These are phyloP conservation scores for Pilaira anomala DNA, from an alignment of 192 early-diverging fungal species.

Conservation along the genomic window DNA sequence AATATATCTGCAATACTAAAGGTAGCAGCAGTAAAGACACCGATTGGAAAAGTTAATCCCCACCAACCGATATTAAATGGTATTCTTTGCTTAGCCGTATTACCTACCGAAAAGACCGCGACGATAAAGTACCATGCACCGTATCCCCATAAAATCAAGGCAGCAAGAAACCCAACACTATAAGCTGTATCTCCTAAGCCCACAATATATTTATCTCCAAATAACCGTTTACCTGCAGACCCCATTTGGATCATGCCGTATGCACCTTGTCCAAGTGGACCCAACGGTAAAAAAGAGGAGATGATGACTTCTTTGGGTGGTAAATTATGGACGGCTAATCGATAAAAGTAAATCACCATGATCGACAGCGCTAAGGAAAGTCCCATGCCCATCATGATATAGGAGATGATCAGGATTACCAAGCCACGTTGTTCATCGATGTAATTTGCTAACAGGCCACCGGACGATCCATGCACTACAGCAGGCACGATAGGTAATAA, in stretches of 20 bases:
- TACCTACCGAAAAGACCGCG: conserved; percentile 36
- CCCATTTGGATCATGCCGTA: conserved; percentile 50
- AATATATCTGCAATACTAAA: conserved; percentile 1
- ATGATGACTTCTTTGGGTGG: conserved; percentile 51
- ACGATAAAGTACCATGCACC: conserved; percentile 16
- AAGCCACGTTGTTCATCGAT: conserved; percentile 22
- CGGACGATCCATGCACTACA: conserved; percentile 44
- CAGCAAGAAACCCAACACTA: neutral
- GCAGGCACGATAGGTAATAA: conserved; percentile 50
- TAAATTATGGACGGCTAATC: conserved; percentile 38
- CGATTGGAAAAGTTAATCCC: conserved; percentile 54
- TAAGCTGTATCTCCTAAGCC: neutral
- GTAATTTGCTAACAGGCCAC: conserved; percentile 32
- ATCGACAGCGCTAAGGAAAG: conserved; percentile 42
- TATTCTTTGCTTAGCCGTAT: conserved; percentile 25
- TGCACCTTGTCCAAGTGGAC: conserved; percentile 39
- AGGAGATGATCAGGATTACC: conserved; percentile 39
- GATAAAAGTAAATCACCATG: conserved; percentile 43
- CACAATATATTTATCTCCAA: conserved; percentile 7
- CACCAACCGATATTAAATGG: conserved; percentile 58
- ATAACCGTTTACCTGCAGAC: conserved; percentile 16
- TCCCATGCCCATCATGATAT: conserved; percentile 48
- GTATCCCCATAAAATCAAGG: conserved; percentile 12
- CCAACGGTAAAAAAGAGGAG: conserved; percentile 47
- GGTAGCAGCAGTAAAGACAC: conserved; percentile 33